Base-by-base conservation (phyloP, 208 protist genomes). In the Wallacemonas sp. region DNA sequence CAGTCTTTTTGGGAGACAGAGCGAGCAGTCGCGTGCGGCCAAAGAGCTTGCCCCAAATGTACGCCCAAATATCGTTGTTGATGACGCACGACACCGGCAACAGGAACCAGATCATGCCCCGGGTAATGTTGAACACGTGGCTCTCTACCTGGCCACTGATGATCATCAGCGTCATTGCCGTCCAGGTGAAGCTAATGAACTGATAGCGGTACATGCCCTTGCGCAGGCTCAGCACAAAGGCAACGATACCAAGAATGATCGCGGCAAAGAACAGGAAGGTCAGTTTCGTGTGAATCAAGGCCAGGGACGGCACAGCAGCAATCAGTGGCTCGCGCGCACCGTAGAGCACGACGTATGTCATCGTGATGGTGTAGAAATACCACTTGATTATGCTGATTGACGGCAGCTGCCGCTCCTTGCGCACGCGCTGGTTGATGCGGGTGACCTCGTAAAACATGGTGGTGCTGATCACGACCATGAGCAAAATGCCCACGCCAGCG, bases 41-140 rank as follows among this genome's bases (percentile, higher is more conserved):
- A 72, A 97, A 97, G n/a, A 90, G 72, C 77, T 96, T 96, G 32
- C 93, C 93, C 62, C 89, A 94, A 0, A 87, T 72, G 74, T 95
- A 97, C 14, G 93, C 93, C 84, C 85, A 96, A 66, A 91, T 94
- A 57, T 97, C 93, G 64, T 97, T 97, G 69, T 86, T 91, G 31
- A 97, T 70, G 42, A 97, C 91, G 65, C 86, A 94, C 46, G 77
- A 86, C 42, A 93, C 85, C 1, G 93, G 93, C 50, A 97, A 75
- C 29, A 96, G 72, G 70, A 97, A 97, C 91, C 93, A 97, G 45
- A 97, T 85, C 90, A 97, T 94, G 25, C 91, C 93, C 22, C 86
- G 79, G 45, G 93, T 81, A 82, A 97, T 91, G 64, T 93, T 97
- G 57, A 70, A 75, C 62, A 95, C 66, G 61, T 92, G 78, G 8